Conservation (phyloP, 805 yeast species). For the Kluyveromyces nonfermentans region DNA sequence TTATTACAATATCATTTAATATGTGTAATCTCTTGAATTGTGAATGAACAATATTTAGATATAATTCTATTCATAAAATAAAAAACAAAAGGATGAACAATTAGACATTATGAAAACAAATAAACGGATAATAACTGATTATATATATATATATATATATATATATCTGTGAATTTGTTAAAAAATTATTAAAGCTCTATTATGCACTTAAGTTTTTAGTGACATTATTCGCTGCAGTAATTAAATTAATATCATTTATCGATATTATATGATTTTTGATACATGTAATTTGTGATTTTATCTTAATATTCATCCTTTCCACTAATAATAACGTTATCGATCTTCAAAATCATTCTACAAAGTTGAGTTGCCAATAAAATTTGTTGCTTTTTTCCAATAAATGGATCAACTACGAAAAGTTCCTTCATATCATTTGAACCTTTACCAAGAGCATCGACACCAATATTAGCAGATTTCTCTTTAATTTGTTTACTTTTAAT, state of each 20-base stretch:
- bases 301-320: slow-evolving; percentile 63
- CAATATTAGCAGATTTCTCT: slow-evolving; percentile 60
- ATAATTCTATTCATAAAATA: too few relatives aligned
- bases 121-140: background rate
- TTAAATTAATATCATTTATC: background rate
- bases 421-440: slow-evolving; percentile 91
- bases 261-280: background rate
- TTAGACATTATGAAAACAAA: background rate
- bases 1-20: too few relatives aligned
- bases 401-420: slow-evolving; percentile 90
- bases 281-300: background rate
- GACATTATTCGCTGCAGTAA: too few relatives aligned
- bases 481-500: slow-evolving; percentile 79
- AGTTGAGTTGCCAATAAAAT: slow-evolving; percentile 90
- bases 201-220: too few relatives aligned
- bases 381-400: slow-evolving; percentile 96
- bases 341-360: slow-evolving; percentile 95
- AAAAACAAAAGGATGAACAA: too few relatives aligned
- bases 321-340: slow-evolving; percentile 89
- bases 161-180: too few relatives aligned
- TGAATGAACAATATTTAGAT: too few relatives aligned
- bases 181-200: too few relatives aligned
- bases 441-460: slow-evolving; percentile 88
- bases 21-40: too few relatives aligned
- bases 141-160: too few relatives aligned